Percentiles rank a stretch among this genome's conserved stretches.
These are phyloP conservation scores for Stevia rebaudiana DNA, from an alignment of 140 eudicot genomes.

Conservation along the genomic window DNA sequence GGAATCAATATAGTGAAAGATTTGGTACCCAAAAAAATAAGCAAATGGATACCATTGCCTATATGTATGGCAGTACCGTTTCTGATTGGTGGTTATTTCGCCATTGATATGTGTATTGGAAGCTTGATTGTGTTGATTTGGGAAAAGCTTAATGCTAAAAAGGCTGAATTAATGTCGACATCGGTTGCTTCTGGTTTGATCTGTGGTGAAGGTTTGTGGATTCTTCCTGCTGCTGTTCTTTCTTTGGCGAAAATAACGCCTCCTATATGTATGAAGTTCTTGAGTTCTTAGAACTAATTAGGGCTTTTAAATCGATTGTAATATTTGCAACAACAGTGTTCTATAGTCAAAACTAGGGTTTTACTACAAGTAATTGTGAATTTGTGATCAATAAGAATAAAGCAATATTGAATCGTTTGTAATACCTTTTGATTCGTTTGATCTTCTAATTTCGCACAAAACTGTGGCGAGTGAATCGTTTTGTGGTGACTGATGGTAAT, in stretches of 20 bases:
- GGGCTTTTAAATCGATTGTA: background rate
- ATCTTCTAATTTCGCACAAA: background rate
- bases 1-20: slow-evolving; percentile 56
- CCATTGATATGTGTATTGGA: slow-evolving; percentile 74
- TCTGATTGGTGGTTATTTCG: slow-evolving; percentile 57
- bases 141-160: slow-evolving; percentile 38
- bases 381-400: background rate
- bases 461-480: background rate
- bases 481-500: background rate
- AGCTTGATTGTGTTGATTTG: slow-evolving; percentile 52
- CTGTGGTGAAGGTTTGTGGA: slow-evolving; percentile 84
- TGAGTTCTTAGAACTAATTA: slow-evolving; percentile 30
- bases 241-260: slow-evolving; percentile 55
- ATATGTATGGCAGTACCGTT: slow-evolving; percentile 84
- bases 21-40: slow-evolving; percentile 40
- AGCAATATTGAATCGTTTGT: background rate
- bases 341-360: background rate
- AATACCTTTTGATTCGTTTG: background rate
- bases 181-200: slow-evolving; percentile 88
- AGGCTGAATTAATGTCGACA: slow-evolving; percentile 56
- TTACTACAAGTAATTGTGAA: background rate
- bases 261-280: slow-evolving; percentile 73
- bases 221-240: slow-evolving; percentile 60
- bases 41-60: slow-evolving; percentile 75
- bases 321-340: background rate